Percentiles rank a stretch among this genome's conserved stretches.
phyloP scores from a whole-genome alignment of 179 eudicot genomes.

The Dionaea muscipula region DNA sequence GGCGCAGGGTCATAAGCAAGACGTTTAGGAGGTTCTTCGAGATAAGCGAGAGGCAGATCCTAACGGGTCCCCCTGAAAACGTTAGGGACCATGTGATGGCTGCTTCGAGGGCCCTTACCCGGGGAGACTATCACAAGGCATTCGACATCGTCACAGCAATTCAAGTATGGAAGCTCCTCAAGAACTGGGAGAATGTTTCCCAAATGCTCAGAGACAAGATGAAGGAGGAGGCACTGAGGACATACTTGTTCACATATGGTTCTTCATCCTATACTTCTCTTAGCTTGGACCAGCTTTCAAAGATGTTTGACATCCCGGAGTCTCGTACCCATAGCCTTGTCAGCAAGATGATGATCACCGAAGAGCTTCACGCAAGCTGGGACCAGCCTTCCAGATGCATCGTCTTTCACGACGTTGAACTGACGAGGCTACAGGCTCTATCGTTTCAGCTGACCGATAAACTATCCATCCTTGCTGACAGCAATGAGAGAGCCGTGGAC shows the following conservation, averaged over 20 bases:
- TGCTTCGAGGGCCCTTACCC: conserved; percentile 60
- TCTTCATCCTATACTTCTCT: conserved; percentile 50
- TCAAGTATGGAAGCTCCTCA: conserved; percentile 73
- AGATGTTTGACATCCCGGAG: conserved; percentile 76
- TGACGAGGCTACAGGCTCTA: conserved; percentile 56
- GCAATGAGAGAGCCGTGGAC: conserved; percentile 75
- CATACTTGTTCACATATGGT: conserved; percentile 62
- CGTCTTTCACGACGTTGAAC: conserved; percentile 66
- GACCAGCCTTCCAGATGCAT: conserved; percentile 69
- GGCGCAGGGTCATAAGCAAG: conserved; percentile 68
- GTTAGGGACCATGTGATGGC: conserved; percentile 85
- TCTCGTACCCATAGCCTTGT: conserved; percentile 52
- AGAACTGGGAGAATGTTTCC: conserved; percentile 44
- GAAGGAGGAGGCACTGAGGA: conserved; percentile 75
- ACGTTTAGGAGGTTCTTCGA: conserved; percentile 65
- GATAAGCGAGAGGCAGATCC: conserved; percentile 57
- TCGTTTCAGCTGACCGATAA: conserved; percentile 75
- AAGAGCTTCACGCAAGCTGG: conserved; percentile 82
- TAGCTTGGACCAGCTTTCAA: conserved; percentile 59
- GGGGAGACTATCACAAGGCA: conserved; percentile 66
- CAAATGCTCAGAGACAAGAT: conserved; percentile 65
- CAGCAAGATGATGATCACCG: conserved; percentile 81
- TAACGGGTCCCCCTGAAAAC: conserved; percentile 89
- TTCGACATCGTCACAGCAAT: conserved; percentile 61
- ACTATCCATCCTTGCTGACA: conserved; percentile 59